Evolutionary conservation across 768 basidiomycete genomes (phyloP).

Genomic region (Mycena metata): DNA sequence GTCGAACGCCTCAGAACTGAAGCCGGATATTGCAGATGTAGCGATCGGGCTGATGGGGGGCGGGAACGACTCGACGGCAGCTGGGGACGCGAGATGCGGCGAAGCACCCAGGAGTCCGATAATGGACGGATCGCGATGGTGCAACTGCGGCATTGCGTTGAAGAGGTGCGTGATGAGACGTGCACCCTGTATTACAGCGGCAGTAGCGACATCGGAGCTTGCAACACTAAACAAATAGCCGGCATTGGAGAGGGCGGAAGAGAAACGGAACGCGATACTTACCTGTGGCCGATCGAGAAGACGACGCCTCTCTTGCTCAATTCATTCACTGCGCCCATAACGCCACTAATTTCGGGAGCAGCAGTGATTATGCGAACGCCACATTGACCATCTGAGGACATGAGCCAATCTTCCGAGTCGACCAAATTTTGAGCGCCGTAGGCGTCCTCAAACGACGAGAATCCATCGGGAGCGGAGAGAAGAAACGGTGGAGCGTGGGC

Average conservation of each 20-base stretch:
- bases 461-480: slow-evolving; percentile 71
- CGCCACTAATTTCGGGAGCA: slow-evolving; percentile 89
- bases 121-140: slow-evolving; percentile 93
- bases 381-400: slow-evolving; percentile 59
- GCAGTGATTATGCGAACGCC: slow-evolving; percentile 87
- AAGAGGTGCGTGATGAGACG: slow-evolving; percentile 93
- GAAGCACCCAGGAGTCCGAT: slow-evolving; percentile 89
- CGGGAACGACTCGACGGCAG: slow-evolving; percentile 42
- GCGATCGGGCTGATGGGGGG: slow-evolving; percentile 19
- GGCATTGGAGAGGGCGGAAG: slow-evolving; percentile 5
- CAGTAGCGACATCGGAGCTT: slow-evolving; percentile 77
- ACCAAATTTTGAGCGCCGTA: slow-evolving; percentile 78
- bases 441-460: slow-evolving; percentile 76
- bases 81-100: slow-evolving; percentile 65
- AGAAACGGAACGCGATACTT: slow-evolving; percentile 27
- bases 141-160: slow-evolving; percentile 93
- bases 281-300: slow-evolving; percentile 94
- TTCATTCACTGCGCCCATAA: slow-evolving; percentile 75
- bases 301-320: slow-evolving; percentile 75
- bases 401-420: slow-evolving; percentile 77
- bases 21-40: slow-evolving; percentile 14
- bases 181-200: slow-evolving; percentile 80
- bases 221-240: slow-evolving; percentile 66
- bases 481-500: slow-evolving; percentile 83
- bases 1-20: slow-evolving; percentile 72